Evolutionary conservation across 179 eudicot genomes (phyloP), one percentile per base, ranked within the genome.

Genomic region (Gypsophila paniculata): DNA sequence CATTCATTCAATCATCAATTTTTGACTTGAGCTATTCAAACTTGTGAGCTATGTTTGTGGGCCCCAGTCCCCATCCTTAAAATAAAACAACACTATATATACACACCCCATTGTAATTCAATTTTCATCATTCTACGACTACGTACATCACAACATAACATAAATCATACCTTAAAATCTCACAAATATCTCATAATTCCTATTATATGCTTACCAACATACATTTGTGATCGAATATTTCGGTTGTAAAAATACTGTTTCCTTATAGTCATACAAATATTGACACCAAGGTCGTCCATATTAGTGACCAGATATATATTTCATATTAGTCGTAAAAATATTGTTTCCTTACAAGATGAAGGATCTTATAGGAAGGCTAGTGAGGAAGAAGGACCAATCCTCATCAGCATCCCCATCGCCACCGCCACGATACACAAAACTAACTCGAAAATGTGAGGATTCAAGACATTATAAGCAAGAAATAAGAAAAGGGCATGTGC

Each of bases 401-500:
- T 62, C 80, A 9, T 60, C 22, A 2, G 0, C 3, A 11, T 70
- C 78, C 2, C 4, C 34, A 4, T 29, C 3, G 10, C 64, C 78
- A 6, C 72, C 78, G 0, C 46, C 78, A 48, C 75, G 75, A 68
- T 78, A 70, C 38, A 42, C 64, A 32, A 70, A 63, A 36, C 1
- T 78, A 67, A 2, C 48, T 2, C 29, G 34, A 0, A 64, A 69
- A 4, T 38, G 48, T 4, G 42, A 52, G 0, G 48, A 10, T 10
- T 17, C 52, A 15, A 39, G 36, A 26, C 19, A 49, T 18, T 57
- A 8, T 39, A 22, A 63, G 23, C 76, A 68, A 14, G 77, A 73
- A 49, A 26, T 60, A 6, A 66, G 64, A 48, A 70, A 52, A 53
- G 84, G 84, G 51, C 77, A 74, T 46, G 77, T 76, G 72, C 83